phyloP scores from a whole-genome alignment of 257 asterid genomes.

The Nicotiana otophora region DNA sequence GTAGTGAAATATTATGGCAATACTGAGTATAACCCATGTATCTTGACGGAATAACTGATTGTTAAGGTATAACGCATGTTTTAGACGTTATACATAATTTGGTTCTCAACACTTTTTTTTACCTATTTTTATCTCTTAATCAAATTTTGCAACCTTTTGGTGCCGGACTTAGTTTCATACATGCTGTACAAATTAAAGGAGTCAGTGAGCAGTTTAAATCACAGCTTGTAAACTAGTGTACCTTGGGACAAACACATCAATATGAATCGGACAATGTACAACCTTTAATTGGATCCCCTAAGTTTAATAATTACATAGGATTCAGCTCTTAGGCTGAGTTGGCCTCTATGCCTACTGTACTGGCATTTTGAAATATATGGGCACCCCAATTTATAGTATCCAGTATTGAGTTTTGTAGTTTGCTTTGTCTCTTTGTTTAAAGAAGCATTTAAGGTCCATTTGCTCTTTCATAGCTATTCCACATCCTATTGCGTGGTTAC shows the following conservation, averaged over 20 bases:
- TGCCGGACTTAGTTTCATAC: too few species aligned
- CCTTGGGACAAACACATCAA: neutral
- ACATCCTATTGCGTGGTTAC: neutral
- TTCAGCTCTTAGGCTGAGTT: neutral
- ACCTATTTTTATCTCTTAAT: too few species aligned
- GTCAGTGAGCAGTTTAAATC: neutral
- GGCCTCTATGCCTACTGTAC: neutral
- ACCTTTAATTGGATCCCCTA: neutral
- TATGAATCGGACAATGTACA: neutral
- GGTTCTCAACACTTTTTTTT: too few species aligned
- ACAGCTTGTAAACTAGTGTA: neutral
- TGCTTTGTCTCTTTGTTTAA: neutral
- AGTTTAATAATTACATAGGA: neutral
- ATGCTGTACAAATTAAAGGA: neutral
- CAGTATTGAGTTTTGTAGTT: neutral
- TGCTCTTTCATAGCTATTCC: neutral
- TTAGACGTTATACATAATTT: too few species aligned
- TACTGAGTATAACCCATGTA: too few species aligned
- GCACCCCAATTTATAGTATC: neutral
- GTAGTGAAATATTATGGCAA: too few species aligned
- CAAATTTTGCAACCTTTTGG: too few species aligned
- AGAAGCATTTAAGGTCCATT: neutral
- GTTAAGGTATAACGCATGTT: too few species aligned
- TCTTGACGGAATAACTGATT: too few species aligned
- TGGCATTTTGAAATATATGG: neutral